Evolutionary conservation across 345 rosid species (phyloP), one percentile per base, ranked within the genome.

Genomic region (Limnanthes douglasii): DNA sequence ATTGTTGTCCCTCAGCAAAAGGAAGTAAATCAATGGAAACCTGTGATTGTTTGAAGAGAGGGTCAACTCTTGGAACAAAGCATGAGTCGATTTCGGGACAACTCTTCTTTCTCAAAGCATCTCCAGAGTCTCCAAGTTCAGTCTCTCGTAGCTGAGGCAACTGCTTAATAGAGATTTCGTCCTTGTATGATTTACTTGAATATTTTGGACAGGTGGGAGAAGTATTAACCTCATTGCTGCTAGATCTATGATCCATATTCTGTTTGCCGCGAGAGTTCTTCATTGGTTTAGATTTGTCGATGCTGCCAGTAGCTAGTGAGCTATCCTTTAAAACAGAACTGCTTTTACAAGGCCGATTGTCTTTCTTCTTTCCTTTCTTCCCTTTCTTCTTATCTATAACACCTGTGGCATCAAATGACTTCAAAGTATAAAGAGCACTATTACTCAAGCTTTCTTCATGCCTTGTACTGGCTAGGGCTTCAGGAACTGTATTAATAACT

Each of bases 401-500:
- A 55, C 23, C 51, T 48, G 36, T 34, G 46, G 50, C 27, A 41
- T 52, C 30, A 41, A 23, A 40, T 42, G 31, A 45, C 50, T 61
- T 53, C 15, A 65, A 42, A 49, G 66, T 46, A 40, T 50, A 60
- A 56, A 51, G 62, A 66, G 25, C 50, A 39, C 41, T 32, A 54
- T 45, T 52, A 18, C 39, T 61, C 34, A 48, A 44, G 43, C 45
- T 60, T 49, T 52, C 81, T 60, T 39, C 57, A 34, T 41, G 61
- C 46, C 60, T 58, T 43, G 57, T 48, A 46, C 47, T 54, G 21
- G 34, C 51, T 47, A 61, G 68, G 33, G 60, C 45, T 41, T 74
- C 98, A 47, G 82, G 78, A 59, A 59, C 64, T 43, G 52, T 18
- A 69, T 84, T 78, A 20, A 80, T 77, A 34, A 80, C 98, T 77